Evolutionary conservation across 345 rosid species (phyloP), one percentile per base, ranked within the genome.

Genomic region (Dipteronia dyeriana): DNA sequence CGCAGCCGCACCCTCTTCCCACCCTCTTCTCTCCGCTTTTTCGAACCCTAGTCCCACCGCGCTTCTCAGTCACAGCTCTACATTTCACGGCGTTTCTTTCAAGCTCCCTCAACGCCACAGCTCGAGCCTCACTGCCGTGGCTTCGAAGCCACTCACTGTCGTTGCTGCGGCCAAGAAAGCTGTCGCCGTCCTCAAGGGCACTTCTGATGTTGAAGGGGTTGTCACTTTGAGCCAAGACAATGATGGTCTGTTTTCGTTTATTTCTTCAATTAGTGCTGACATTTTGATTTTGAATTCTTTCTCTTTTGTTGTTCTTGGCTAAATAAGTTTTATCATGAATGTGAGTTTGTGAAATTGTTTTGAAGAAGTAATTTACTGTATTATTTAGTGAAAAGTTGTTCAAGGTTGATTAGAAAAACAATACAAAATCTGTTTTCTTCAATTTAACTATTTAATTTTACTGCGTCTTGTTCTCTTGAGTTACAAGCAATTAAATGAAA

Each of bases 121-220:
- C 54, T 77, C 85, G 34, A n/a, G 88, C 75, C 49, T 84, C 66
- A 70, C 82, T 53, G 80, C 89, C 26, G 60, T 80, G 56, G 43
- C 83, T 14, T 59, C 85, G 54, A 90, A 82, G 84, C 60, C 94
- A 0, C 80, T 90, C 56, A 78, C 88, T 1, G 85, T 95, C 26
- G 82, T 88, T 10, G 91, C 94, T 63, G 91, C 88, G 66, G 57
- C 90, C 47, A 93, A 94, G 82, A 93, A 96, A 72, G 98, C 97
- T 17, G 97, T 96, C 0, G 98, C 95, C 9, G 98, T 94, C n/a
- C 90, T 96, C 54, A 93, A 86, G 82, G 98, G 99, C 11, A 83
- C 54, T 63, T 93, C 99, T 70, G 68, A 70, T 56, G 99, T 91
- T 19, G 92, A 96, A 88, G 99, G 99, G 77, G 97, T 94, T 68